These are phyloP conservation scores for Shiraia sp. DNA, from an alignment of 2,329 filamentous ascomycete species.

Conservation along the genomic window DNA sequence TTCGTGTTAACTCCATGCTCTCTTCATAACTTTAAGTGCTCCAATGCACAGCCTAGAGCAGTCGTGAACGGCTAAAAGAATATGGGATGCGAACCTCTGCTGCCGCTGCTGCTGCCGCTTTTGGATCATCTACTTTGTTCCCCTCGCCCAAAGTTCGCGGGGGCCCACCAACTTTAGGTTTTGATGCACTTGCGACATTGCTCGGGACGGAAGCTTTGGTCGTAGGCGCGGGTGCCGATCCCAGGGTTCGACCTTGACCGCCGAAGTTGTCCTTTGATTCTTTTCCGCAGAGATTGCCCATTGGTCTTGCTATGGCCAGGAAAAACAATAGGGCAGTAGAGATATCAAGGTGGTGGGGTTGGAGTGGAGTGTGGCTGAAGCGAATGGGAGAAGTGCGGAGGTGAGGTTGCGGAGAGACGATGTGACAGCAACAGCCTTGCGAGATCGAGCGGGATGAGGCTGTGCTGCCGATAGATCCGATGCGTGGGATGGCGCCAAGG, in stretches of 20 bases:
- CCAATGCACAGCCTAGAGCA: too few species aligned
- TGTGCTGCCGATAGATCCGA: constrained; percentile 4
- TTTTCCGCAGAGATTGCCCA: constrained; percentile 89
- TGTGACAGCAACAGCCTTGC: constrained; percentile 21
- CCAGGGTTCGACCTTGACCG: constrained; percentile 73
- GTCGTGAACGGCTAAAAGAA: too few species aligned
- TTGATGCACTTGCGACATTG: constrained; percentile 21
- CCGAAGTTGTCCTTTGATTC: constrained; percentile 63
- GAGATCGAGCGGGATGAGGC: constrained; percentile 4
- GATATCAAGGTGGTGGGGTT: constrained; percentile 1
- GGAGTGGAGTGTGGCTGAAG: constrained; percentile 6
- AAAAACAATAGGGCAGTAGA: background rate
- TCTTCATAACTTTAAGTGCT: too few species aligned
- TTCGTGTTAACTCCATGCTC: background rate
- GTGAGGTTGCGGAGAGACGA: constrained; percentile 16
- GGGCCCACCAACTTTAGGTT: constrained; percentile 51
- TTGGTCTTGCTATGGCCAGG: constrained; percentile 44
- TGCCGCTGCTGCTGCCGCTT: constrained; percentile 74
- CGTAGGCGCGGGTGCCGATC: constrained; percentile 56
- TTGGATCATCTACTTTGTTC: constrained; percentile 59
- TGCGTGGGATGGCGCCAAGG: constrained; percentile 23
- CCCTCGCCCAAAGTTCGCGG: constrained; percentile 67
- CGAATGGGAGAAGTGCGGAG: constrained; percentile 25
- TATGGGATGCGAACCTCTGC: constrained; percentile 69
- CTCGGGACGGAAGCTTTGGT: constrained; percentile 45